phyloP scores from a whole-genome alignment of 352 stramenopile species.

The Elongisporangium anandrum region DNA sequence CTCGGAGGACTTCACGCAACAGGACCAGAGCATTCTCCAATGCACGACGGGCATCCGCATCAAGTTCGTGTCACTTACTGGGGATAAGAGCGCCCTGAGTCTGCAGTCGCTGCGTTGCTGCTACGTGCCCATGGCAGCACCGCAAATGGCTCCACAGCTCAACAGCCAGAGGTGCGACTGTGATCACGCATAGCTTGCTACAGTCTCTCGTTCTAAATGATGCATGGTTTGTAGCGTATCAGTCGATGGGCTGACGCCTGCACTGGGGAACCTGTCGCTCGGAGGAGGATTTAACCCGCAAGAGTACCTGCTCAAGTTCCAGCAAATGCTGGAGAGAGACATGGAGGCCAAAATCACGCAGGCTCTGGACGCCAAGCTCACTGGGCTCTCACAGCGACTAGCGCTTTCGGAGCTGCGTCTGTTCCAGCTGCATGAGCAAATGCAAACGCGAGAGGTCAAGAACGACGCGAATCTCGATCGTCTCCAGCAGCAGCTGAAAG shows the following conservation, averaged over 20 bases:
- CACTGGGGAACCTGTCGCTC: constrained; percentile 2
- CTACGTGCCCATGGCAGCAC: constrained; percentile 22
- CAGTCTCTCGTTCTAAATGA: neutral
- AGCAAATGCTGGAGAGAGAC: constrained; percentile 58
- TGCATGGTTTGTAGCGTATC: neutral
- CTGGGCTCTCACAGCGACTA: constrained; percentile 46
- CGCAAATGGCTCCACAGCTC: neutral
- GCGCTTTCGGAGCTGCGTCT: constrained; percentile 62
- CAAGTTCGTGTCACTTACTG: constrained; percentile 72
- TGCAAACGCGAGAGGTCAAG: constrained; percentile 27
- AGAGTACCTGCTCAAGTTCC: constrained; percentile 38
- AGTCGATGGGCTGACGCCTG: neutral
- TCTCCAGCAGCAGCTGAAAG: constrained; percentile 39
- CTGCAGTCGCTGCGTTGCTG: constrained; percentile 37
- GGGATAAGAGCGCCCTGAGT: constrained; percentile 40
- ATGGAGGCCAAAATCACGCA: constrained; percentile 63
- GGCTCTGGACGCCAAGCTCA: constrained; percentile 56
- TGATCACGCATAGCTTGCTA: neutral
- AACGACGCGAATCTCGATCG: constrained; percentile 29
- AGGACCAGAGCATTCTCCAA: constrained; percentile 54
- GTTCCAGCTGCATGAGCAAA: constrained; percentile 55
- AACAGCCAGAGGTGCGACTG: neutral
- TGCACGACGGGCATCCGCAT: constrained; percentile 37
- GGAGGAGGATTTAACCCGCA: constrained; percentile 25
- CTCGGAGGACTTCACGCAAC: constrained; percentile 38